phyloP scores from a whole-genome alignment of 495 filamentous ascomycete genomes.

The Xylaria cubensis region DNA sequence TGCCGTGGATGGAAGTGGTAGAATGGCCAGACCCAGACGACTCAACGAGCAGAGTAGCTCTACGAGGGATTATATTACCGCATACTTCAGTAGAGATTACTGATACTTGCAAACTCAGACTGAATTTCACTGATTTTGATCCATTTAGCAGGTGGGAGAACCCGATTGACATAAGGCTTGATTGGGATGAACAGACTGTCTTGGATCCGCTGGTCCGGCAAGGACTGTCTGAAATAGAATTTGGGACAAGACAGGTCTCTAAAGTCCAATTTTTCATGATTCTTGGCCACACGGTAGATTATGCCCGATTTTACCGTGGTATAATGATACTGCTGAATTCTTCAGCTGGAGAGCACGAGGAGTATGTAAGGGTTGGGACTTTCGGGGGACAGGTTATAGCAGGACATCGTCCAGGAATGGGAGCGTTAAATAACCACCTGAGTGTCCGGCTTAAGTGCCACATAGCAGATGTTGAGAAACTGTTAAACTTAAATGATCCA shows the following conservation, averaged over 20 bases:
- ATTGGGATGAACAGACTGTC: neutral
- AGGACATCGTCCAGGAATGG: too few relatives aligned
- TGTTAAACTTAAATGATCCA: neutral
- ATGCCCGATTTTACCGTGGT: neutral
- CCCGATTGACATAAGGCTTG: neutral
- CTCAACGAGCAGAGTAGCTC: neutral
- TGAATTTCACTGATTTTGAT: neutral
- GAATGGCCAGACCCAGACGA: neutral
- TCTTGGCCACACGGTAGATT: neutral
- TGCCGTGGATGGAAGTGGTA: neutral
- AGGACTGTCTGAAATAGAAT: neutral
- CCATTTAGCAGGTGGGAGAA: too few relatives aligned
- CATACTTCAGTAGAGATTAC: neutral
- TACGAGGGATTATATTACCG: neutral
- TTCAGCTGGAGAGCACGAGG: neutral
- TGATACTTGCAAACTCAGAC: neutral
- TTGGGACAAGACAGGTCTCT: neutral
- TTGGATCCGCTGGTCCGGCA: neutral
- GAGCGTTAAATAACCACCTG: neutral
- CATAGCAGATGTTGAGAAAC: neutral
- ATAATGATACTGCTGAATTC: neutral
- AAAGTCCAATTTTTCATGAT: neutral
- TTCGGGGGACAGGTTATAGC: neutral
- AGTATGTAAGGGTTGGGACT: slow-evolving; percentile 2
- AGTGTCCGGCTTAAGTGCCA: neutral